Evolutionary conservation across 805 yeast genomes (phyloP).

Genomic region (Candida suzukii): DNA sequence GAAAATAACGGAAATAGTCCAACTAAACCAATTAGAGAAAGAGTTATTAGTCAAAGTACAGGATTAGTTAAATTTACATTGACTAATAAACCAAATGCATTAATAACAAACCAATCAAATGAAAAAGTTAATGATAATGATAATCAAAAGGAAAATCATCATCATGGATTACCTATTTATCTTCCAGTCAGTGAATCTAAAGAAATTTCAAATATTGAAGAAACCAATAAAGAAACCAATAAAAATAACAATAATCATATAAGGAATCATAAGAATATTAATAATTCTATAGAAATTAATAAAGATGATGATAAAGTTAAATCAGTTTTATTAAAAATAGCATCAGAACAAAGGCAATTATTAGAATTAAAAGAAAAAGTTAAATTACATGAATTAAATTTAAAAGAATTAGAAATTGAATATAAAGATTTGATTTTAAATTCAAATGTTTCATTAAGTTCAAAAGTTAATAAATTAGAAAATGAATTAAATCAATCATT

Average conservation of each 20-base stretch:
- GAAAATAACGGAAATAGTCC: too few relatives aligned
- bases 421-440: conserved; percentile 13
- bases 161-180: conserved; percentile 27
- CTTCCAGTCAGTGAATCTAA: conserved; percentile 23
- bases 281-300: conserved; percentile 3
- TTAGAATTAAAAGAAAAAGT: conserved; percentile 41
- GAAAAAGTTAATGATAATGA: not conserved
- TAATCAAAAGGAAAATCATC: not conserved
- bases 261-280: not conserved
- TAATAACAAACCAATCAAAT: not conserved
- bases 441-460: not conserved
- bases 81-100: conserved; percentile 3
- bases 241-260: too few relatives aligned
- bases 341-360: conserved; percentile 48
- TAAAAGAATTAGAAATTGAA: conserved; percentile 25
- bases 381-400: conserved; percentile 30
- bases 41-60: conserved; percentile 43
- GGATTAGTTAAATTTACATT: conserved; percentile 42
- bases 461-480: not conserved
- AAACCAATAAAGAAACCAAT: not conserved
- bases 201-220: too few relatives aligned
- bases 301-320: conserved; percentile 4
- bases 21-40: conserved; percentile 24
- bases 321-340: conserved; percentile 29
- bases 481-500: too few relatives aligned